Conservation (phyloP, 371 early-diverging fungal genomes). For the Rhizopus arrhizus region DNA sequence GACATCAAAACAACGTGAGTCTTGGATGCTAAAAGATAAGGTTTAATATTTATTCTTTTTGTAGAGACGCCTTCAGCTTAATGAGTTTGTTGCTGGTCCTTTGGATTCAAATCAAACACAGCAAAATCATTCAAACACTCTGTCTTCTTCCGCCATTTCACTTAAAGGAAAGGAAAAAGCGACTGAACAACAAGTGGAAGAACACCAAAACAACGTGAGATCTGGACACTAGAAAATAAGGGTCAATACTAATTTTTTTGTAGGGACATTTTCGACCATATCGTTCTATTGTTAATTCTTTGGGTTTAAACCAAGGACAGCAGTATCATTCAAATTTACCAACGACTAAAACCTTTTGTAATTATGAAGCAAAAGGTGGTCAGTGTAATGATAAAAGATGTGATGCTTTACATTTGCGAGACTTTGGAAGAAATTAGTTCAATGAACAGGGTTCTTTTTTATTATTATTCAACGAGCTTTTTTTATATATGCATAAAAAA, state of each 20-base stretch:
- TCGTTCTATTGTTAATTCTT: neutral
- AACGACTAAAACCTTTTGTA: neutral
- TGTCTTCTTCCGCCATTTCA: too few relatives aligned
- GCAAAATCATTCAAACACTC: too few relatives aligned
- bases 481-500: neutral
- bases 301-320: neutral
- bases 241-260: neutral
- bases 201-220: too few relatives aligned
- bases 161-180: too few relatives aligned
- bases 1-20: too few relatives aligned
- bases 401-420: neutral
- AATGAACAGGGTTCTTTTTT: neutral
- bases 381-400: neutral
- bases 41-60: too few relatives aligned
- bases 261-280: neutral
- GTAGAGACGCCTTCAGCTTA: too few relatives aligned
- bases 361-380: neutral
- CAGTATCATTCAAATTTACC: neutral
- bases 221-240: too few relatives aligned
- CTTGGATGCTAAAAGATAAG: too few relatives aligned
- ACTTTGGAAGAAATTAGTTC: neutral
- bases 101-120: too few relatives aligned
- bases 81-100: too few relatives aligned
- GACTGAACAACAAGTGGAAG: too few relatives aligned
- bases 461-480: neutral